Conservation (phyloP, 352 stramenopile species). For the Phytophthora idaei region DNA sequence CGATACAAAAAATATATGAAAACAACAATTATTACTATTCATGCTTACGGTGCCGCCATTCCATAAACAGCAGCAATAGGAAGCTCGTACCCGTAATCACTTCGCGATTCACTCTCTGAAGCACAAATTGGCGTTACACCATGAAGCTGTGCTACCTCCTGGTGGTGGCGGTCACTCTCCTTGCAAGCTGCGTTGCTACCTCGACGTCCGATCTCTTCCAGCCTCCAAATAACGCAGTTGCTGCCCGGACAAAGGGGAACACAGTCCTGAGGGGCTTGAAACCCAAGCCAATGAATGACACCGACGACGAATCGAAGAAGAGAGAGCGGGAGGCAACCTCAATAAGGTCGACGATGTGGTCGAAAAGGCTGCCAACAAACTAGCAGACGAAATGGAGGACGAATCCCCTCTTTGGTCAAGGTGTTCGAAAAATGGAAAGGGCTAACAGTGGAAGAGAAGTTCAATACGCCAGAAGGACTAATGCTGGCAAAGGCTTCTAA, state of each 20-base stretch:
- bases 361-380: background rate
- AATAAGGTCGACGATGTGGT: background rate
- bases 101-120: background rate
- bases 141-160: slow-evolving; percentile 9
- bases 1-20: no score
- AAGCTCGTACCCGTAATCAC: background rate
- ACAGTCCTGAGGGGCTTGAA: background rate
- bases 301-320: slow-evolving; percentile 1
- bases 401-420: slow-evolving; percentile 3
- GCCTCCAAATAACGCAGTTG: background rate
- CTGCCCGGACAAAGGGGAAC: background rate
- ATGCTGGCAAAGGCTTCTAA: background rate
- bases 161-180: background rate
- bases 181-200: background rate
- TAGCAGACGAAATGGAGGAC: slow-evolving; percentile 6
- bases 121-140: background rate
- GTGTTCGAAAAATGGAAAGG: slow-evolving; percentile 8
- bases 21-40: no score
- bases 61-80: no score
- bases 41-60: no score
- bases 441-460: background rate
- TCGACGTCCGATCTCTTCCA: background rate
- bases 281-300: background rate
- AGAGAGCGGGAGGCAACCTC: slow-evolving; percentile 6
- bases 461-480: slow-evolving; percentile 1